These are phyloP conservation scores for Amanita muscaria DNA, from an alignment of 768 basidiomycete genomes.

Conservation along the genomic window DNA sequence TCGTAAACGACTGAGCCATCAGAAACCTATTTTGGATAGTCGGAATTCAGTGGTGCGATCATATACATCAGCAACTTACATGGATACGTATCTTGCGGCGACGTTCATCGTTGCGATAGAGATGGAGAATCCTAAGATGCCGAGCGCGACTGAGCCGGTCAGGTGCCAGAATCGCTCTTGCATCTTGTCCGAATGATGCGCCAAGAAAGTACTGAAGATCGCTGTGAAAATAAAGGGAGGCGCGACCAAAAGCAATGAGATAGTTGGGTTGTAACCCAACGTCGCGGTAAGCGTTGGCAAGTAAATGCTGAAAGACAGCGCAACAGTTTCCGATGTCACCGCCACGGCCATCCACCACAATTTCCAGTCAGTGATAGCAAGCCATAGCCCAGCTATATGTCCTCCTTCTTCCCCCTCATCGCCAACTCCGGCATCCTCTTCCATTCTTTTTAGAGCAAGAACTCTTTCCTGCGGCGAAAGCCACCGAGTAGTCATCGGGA, in stretches of 20 bases:
- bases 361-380: constrained; percentile 71
- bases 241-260: constrained; percentile 68
- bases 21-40: too few relatives aligned
- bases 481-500: constrained; percentile 63
- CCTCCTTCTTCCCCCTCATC: constrained; percentile 38
- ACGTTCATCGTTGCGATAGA: constrained; percentile 64
- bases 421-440: constrained; percentile 51
- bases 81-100: constrained; percentile 58
- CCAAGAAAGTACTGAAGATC: constrained; percentile 45
- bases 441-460: constrained; percentile 56
- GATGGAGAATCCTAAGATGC: constrained; percentile 67
- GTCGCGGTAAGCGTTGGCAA: constrained; percentile 74
- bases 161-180: constrained; percentile 76
- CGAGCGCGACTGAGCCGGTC: constrained; percentile 43
- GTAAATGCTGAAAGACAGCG: constrained; percentile 70
- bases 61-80: too few relatives aligned
- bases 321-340: constrained; percentile 49
- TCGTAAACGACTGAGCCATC: constrained; percentile 69
- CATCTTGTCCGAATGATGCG: constrained; percentile 65
- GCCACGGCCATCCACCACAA: constrained; percentile 76
- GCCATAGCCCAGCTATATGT: constrained; percentile 38
- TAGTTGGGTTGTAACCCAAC: constrained; percentile 55
- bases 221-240: constrained; percentile 75
- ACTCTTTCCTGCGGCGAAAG: constrained; percentile 51
- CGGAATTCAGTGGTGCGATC: too few relatives aligned